Evolutionary conservation across 371 early-diverging fungal species (phyloP), one percentile per base, ranked within the genome.

Genomic region (Haplosporangium sp.): DNA sequence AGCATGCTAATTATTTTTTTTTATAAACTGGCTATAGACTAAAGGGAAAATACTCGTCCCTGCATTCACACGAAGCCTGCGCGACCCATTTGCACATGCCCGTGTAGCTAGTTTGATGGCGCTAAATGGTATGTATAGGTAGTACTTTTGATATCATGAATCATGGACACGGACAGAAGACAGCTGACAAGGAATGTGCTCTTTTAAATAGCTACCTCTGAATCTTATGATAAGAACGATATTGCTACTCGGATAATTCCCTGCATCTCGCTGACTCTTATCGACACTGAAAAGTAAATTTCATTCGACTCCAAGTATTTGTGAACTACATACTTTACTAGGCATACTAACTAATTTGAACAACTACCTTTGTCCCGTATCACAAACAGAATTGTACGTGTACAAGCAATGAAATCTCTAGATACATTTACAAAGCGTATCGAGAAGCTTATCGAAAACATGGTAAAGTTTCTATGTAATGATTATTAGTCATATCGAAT

Each of bases 21-120:
- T 9, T 15, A 35, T 20, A 55, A 20, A 55, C 34, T 34, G 4
- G 34, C 35, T 27, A 53, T 79, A 89, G 91, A 94, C 89, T 11
- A 84, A 89, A 38, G 92, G 91, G 61, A 92, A 94, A 67, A 90
- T 95, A 5, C 84, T 98, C 4, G 89, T 92, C 0, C 92, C 95
- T 9, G 96, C 96, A 1, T 93, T 98, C 56, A 84, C 93, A 10
- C 87, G 96, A 40, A 90, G 94, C 42, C 77, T 98, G 34, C 84
- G 93, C n/a, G 98, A 98, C 77, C 93, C 95, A 11, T 98, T 98
- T 82, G 93, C 96, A 20, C 96, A 96, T 53, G 94, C 97, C 1
- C 88, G 97, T 38, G 86, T 92, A 17, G 97, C 98, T 8, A 93
- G 94, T n/a, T 83, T 98, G 48, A 91, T 94, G 83, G 97, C 96